phyloP scores from a whole-genome alignment of 2,329 filamentous ascomycete genomes.

The Fusarium drepaniforme region DNA sequence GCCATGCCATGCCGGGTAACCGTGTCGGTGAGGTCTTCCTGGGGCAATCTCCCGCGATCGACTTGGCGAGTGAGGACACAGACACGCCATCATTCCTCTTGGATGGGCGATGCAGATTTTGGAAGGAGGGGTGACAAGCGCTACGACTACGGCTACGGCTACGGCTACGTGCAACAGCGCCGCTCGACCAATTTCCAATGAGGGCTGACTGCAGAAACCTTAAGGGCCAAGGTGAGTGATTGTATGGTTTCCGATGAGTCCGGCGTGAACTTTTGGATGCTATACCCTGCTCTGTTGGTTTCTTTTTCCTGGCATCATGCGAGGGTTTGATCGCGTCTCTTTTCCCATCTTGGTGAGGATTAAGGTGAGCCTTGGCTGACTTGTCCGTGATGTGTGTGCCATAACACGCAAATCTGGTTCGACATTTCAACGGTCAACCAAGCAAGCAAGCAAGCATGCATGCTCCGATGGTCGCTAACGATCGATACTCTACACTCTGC shows the following conservation, averaged over 20 bases:
- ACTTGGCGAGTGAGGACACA: neutral
- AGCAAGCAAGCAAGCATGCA: neutral
- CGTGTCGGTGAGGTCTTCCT: constrained; percentile 15
- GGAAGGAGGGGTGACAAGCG: neutral
- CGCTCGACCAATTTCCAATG: neutral
- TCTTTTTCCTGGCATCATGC: neutral
- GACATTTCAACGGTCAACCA: neutral
- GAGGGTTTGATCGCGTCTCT: neutral
- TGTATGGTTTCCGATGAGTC: neutral
- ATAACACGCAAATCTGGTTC: constrained; percentile 2
- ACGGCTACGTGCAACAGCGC: neutral
- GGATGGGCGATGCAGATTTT: constrained; percentile 5
- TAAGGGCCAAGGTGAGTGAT: neutral
- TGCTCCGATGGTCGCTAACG: neutral
- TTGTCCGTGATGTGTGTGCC: neutral
- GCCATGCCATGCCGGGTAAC: neutral
- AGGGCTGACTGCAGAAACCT: constrained; percentile 3
- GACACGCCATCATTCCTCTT: constrained; percentile 35
- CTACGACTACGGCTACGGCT: neutral
- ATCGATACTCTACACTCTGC: neutral
- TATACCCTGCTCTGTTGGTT: neutral
- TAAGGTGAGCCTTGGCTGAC: neutral
- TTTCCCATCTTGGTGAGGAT: neutral
- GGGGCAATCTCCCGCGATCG: constrained; percentile 14
- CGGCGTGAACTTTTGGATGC: neutral